These are phyloP conservation scores for Sclerotinia subarctica DNA, from an alignment of 2,329 filamentous ascomycete genomes.

Conservation along the genomic window DNA sequence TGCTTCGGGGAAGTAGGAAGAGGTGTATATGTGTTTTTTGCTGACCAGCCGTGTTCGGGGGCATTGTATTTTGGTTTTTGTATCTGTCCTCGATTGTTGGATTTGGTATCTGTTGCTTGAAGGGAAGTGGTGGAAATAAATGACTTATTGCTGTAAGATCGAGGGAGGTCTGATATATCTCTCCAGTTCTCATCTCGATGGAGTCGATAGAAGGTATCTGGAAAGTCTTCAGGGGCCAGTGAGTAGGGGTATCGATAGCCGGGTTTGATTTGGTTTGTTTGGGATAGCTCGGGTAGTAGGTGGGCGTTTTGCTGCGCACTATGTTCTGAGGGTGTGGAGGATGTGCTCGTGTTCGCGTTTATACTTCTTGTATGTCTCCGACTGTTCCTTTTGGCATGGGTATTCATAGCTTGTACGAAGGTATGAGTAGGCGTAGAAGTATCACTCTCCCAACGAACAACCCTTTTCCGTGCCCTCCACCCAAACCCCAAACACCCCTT, in stretches of 20 bases:
- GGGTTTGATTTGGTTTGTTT: background rate
- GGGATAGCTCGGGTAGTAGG: background rate
- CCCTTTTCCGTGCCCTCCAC: background rate
- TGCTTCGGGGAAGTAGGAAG: background rate
- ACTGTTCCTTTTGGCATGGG: background rate
- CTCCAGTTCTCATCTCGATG: background rate
- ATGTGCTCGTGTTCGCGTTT: background rate
- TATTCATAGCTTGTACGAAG: background rate
- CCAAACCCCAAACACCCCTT: background rate
- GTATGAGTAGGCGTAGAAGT: background rate
- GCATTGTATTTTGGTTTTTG: background rate
- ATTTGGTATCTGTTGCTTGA: background rate
- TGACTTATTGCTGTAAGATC: background rate
- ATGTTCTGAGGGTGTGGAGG: rapidly evolving
- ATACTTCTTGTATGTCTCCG: background rate
- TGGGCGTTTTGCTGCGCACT: too few species aligned
- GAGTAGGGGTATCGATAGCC: background rate
- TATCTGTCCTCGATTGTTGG: too few species aligned
- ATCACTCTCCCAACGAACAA: background rate
- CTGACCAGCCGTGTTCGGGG: background rate
- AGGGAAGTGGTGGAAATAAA: background rate
- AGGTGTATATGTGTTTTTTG: background rate
- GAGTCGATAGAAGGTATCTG: background rate
- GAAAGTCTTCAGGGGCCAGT: background rate
- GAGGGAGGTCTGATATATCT: background rate